Percentiles rank a stretch among this genome's conserved stretches.
These are phyloP conservation scores for Acer negundo DNA, from an alignment of 345 rosid species.

Conservation along the genomic window DNA sequence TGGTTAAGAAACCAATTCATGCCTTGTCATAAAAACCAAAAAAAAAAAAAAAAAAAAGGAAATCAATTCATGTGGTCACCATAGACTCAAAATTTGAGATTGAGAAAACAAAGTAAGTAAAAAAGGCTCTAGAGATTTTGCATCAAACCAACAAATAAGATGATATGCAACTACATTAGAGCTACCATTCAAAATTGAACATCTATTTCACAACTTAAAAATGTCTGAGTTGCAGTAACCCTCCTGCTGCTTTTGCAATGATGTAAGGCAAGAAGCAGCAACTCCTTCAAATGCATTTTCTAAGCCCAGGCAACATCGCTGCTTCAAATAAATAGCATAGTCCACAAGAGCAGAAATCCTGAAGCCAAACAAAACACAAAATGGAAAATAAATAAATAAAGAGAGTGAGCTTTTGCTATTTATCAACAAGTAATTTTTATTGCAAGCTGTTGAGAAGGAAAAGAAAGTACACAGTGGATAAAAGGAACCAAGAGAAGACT, in stretches of 20 bases:
- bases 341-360: slow-evolving; percentile 35
- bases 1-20: too few relatives aligned
- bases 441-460: background rate
- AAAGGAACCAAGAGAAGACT: too few relatives aligned
- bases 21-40: too few relatives aligned
- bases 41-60: too few relatives aligned
- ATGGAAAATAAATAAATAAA: background rate
- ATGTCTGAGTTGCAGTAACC: too few relatives aligned
- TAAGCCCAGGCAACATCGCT: background rate
- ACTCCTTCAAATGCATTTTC: background rate
- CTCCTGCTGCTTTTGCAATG: background rate
- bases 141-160: background rate
- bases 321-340: slow-evolving; percentile 25
- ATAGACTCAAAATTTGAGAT: background rate
- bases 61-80: background rate
- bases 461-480: background rate
- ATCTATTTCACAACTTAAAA: too few relatives aligned
- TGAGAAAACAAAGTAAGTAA: background rate
- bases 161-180: background rate
- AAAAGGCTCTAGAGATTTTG: too few relatives aligned
- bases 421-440: too few relatives aligned
- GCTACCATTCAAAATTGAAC: background rate
- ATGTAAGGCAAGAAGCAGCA: background rate
- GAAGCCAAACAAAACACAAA: background rate
- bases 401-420: slow-evolving; percentile 15